These are phyloP conservation scores for Cutaneotrichosporon daszewskae DNA, from an alignment of 1,284 basidiomycete genomes.

Conservation along the genomic window DNA sequence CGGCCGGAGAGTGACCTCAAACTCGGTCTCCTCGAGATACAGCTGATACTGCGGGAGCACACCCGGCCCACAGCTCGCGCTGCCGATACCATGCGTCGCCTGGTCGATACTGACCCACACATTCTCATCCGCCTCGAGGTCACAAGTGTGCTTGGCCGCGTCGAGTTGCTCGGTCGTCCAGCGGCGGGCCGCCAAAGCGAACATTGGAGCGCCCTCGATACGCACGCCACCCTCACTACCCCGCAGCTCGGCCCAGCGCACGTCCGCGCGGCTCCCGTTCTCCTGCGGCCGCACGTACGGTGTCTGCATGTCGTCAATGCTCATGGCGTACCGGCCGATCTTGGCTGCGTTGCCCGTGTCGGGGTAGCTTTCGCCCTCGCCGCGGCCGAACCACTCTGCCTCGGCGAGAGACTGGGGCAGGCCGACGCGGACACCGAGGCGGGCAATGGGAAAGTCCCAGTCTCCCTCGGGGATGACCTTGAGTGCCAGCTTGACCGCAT, in stretches of 20 bases:
- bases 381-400: conserved; percentile 18
- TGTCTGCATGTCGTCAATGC: conserved; percentile 19
- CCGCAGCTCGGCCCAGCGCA: conserved; percentile 12
- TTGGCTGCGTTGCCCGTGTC: conserved; percentile 7
- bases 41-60: neutral
- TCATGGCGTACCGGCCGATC: conserved; percentile 5
- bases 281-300: conserved; percentile 23
- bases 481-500: conserved; percentile 5
- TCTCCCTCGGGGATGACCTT: conserved; percentile 13
- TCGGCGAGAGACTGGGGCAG: conserved; percentile 5
- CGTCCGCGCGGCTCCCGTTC: conserved; percentile 17
- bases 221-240: neutral
- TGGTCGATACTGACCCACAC: conserved; percentile 21
- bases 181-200: conserved; percentile 14
- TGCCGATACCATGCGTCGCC: conserved; percentile 12
- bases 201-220: conserved; percentile 1
- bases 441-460: conserved; percentile 16
- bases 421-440: conserved; percentile 15
- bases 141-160: conserved; percentile 10
- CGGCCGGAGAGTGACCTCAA: no score
- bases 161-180: conserved; percentile 18
- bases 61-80: neutral
- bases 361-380: conserved; percentile 17
- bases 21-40: no score
- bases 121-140: conserved; percentile 10